Base-by-base conservation (phyloP, 495 filamentous ascomycete species). In the Hypoxylon rickii region DNA sequence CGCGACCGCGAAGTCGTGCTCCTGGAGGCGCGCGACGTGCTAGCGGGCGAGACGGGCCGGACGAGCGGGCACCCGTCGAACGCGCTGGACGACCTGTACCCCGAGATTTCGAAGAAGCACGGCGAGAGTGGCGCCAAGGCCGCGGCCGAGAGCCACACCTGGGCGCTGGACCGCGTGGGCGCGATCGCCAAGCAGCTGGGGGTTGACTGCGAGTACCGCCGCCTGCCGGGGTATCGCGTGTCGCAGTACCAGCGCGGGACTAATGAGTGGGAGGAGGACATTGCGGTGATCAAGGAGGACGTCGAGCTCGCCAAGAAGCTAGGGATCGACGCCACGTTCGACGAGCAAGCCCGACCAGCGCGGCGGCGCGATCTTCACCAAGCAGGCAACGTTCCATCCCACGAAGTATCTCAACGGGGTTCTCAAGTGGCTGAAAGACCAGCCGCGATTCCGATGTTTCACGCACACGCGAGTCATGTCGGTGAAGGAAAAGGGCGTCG, bases 341-440 rank as follows among this genome's bases (percentile, higher is more conserved):
- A 70, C 41, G 70, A 76, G 79, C 38, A 61, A 64, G 17, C 45
- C 69, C 6, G 77, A 83, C 51, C 81, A 82, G 48, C 76, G 79
- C 8, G 79, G 74, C 42, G 75, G 73, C 12, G 64, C 76, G 3
- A 63, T 82, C 2, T 80, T 70, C 42, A 37, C 48, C 3, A 69
- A 70, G n/a, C 81, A 85, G 62, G 82, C 79, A 0, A 77, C 81
- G 2, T 84, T 83, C 63, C 81, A 84, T 52, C 81, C 83, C 1
- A 84, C 82, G 0, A 74, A 74, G 50, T 84, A 85, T 47, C 58
- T 82, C 0, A 62, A 76, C 19, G 80, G 77, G 11, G 61, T 84
- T 0, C 69, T 85, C 1, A 65, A 71, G 18, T 81, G 74, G 69
- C 69, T 85, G 21, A 66, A 70, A 26, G 38, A 73, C 13, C 78